phyloP scores from a whole-genome alignment of 305 asterid species.

The Fraxinus floribunda region DNA sequence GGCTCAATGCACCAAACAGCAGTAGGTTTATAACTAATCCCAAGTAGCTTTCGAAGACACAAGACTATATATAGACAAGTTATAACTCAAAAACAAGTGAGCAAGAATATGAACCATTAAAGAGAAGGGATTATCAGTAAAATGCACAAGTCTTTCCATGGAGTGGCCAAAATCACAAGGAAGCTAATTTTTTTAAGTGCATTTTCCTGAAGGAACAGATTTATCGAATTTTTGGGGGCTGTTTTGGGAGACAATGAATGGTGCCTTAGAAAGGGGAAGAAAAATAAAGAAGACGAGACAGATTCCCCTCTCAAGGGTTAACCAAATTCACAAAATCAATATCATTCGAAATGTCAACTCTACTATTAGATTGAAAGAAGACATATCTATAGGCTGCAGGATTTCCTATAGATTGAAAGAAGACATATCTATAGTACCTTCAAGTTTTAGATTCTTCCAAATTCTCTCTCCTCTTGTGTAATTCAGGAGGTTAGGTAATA shows the following conservation, averaged over 20 bases:
- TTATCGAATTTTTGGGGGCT: too few species aligned
- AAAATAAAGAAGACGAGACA: too few species aligned
- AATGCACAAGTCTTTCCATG: neutral
- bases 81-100: neutral
- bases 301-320: too few species aligned
- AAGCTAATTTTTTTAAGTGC: neutral
- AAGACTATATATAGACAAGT: neutral
- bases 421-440: too few species aligned
- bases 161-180: neutral
- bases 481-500: neutral
- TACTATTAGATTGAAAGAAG: slow-evolving; percentile 47
- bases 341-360: too few species aligned
- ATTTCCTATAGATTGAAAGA: too few species aligned
- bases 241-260: too few species aligned
- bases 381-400: too few species aligned
- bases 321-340: too few species aligned
- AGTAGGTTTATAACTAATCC: too few species aligned
- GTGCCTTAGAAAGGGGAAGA: too few species aligned
- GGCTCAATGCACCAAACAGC: neutral
- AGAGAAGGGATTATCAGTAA: neutral
- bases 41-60: neutral
- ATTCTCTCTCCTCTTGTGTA: neutral
- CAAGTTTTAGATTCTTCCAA: neutral
- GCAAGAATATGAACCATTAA: neutral
- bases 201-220: slow-evolving; percentile 28